phyloP scores from a whole-genome alignment of 2,329 filamentous ascomycete species.

The Nemania sp. region DNA sequence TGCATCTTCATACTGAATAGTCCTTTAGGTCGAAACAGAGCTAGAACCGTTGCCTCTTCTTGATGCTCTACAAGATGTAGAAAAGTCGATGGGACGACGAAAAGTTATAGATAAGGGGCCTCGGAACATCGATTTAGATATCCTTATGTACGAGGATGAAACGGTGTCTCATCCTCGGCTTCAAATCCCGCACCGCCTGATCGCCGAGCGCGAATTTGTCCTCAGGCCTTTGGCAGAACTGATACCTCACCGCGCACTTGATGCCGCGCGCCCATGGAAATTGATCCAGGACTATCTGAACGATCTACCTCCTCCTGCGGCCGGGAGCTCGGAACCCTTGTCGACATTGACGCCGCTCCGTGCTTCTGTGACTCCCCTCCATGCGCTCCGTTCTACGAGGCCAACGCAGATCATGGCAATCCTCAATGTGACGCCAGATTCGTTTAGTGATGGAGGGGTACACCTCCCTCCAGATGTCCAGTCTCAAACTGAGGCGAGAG shows the following conservation, averaged over 20 bases:
- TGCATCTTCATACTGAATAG: conserved; percentile 1
- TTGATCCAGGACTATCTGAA: conserved; percentile 64
- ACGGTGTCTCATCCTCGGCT: conserved; percentile 69
- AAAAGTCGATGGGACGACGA: conserved; percentile 74
- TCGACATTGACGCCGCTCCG: conserved; percentile 63
- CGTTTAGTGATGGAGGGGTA: conserved; percentile 87
- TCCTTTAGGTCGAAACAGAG: conserved; percentile 74
- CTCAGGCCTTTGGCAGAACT: conserved; percentile 82
- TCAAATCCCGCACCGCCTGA: conserved; percentile 81
- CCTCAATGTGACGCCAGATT: conserved; percentile 92
- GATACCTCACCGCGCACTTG: conserved; percentile 57
- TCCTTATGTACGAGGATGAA: conserved; percentile 77
- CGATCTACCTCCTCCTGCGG: conserved; percentile 51
- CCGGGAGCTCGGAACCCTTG: conserved; percentile 46
- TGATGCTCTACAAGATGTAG: conserved; percentile 81
- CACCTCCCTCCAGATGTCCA: conserved; percentile 46
- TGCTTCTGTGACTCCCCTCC: conserved; percentile 54
- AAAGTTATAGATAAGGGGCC: conserved; percentile 93
- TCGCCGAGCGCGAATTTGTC: conserved; percentile 92
- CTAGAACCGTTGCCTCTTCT: conserved; percentile 76
- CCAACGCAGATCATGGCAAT: conserved; percentile 89
- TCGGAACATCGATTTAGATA: conserved; percentile 91
- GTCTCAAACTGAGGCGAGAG: not conserved
- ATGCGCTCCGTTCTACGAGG: conserved; percentile 59
- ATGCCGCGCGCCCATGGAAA: conserved; percentile 61